phyloP scores from a whole-genome alignment of 208 protist genomes.

The Leishmania amazonensis region DNA sequence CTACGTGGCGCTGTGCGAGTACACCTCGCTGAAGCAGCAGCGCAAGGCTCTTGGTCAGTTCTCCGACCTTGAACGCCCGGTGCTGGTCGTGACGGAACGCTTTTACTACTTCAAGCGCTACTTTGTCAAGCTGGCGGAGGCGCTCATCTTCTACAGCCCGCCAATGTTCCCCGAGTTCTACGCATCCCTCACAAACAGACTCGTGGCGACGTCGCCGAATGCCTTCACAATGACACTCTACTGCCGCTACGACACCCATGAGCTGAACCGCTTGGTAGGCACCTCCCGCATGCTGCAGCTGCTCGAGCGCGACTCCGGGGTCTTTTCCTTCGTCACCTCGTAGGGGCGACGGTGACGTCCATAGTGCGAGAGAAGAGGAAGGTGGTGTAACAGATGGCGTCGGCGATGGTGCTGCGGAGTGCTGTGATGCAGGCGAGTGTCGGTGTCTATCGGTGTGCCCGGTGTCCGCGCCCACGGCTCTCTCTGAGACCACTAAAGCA shows the following conservation, averaged over 20 bases:
- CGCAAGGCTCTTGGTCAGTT: conserved; percentile 85
- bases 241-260: conserved; percentile 92
- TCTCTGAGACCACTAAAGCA: not conserved
- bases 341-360: conserved; percentile 10
- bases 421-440: not conserved
- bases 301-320: conserved; percentile 70
- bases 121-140: conserved; percentile 91
- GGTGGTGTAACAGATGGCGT: not conserved
- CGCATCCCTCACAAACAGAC: conserved; percentile 86
- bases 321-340: conserved; percentile 85
- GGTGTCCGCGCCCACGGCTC: not conserved
- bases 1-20: conserved; percentile 93
- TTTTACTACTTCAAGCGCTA: conserved; percentile 97
- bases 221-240: conserved; percentile 89
- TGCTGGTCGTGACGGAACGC: conserved; percentile 96
- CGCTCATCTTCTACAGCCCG: conserved; percentile 95
- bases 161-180: conserved; percentile 95
- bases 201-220: conserved; percentile 75
- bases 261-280: conserved; percentile 92
- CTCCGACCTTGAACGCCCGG: conserved; percentile 74
- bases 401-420: not conserved
- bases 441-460: not conserved
- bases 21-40: conserved; percentile 85
- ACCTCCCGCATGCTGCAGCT: conserved; percentile 73
- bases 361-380: not conserved